Percentiles rank a stretch among this genome's conserved stretches.
These are phyloP conservation scores for Kluyveromyces sp. DNA, from an alignment of 1,139 yeast species.

Conservation along the genomic window DNA sequence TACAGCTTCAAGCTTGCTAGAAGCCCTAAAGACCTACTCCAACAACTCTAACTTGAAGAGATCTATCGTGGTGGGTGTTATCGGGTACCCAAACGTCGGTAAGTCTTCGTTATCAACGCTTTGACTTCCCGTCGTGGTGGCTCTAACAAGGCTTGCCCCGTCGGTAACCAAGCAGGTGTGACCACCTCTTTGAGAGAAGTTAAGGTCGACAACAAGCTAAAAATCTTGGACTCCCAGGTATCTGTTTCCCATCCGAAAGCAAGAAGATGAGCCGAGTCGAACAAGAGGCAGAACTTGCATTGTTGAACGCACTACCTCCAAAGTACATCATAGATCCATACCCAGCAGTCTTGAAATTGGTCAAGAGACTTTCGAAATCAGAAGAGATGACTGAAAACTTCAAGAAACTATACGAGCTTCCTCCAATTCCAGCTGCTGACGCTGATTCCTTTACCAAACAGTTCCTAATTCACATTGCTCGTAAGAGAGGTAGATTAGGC, in stretches of 20 bases:
- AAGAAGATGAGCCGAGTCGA: slow-evolving; percentile 47
- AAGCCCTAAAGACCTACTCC: slow-evolving; percentile 81
- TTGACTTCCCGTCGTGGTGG: slow-evolving; percentile 77
- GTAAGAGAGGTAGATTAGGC: slow-evolving; percentile 86
- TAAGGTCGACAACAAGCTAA: slow-evolving; percentile 82
- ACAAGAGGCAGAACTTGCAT: slow-evolving; percentile 80
- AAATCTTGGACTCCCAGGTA: slow-evolving; percentile 95
- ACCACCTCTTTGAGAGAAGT: slow-evolving; percentile 89
- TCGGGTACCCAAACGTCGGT: slow-evolving; percentile 95
- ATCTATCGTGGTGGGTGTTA: slow-evolving; percentile 90
- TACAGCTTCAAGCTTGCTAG: slow-evolving; percentile 69
- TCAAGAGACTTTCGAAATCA: slow-evolving; percentile 66
- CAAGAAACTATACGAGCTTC: slow-evolving; percentile 64
- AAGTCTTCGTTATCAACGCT: slow-evolving; percentile 88
- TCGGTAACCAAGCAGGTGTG: slow-evolving; percentile 96
- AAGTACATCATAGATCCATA: slow-evolving; percentile 79
- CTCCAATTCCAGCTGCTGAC: slow-evolving; percentile 62
- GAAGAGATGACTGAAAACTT: slow-evolving; percentile 71
- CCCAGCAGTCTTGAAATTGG: slow-evolving; percentile 68
- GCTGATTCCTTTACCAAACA: slow-evolving; percentile 68
- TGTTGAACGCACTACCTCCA: slow-evolving; percentile 85
- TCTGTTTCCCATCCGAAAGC: slow-evolving; percentile 77
- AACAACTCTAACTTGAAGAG: slow-evolving; percentile 77
- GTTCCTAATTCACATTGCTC: slow-evolving; percentile 85
- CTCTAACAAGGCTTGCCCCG: slow-evolving; percentile 76